phyloP scores from a whole-genome alignment of 176 grass and related monocot species.

The Aegilops speltoides region DNA sequence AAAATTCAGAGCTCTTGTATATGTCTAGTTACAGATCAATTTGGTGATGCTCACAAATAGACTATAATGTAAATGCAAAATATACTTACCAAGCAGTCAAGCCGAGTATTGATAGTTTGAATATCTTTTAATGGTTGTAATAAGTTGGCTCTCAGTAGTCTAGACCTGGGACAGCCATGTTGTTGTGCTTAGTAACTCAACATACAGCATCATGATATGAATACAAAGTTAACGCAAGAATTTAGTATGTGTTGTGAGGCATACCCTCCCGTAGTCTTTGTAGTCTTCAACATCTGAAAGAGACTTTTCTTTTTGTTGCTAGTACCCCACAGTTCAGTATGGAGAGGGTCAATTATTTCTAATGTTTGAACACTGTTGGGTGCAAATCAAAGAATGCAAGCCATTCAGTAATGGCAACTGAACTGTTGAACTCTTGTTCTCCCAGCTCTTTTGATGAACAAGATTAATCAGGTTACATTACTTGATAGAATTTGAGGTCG shows the following conservation, averaged over 20 bases:
- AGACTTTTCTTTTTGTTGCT: conserved; percentile 96
- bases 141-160: conserved; percentile 93
- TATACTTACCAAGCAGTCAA: conserved; percentile 84
- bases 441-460: conserved; percentile 22
- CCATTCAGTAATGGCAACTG: conserved; percentile 15
- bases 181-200: conserved; percentile 21
- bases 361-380: conserved; percentile 76
- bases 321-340: conserved; percentile 80
- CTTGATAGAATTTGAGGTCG: conserved; percentile 8
- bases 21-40: conserved; percentile 9
- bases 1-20: no score
- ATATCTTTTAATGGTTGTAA: conserved; percentile 91
- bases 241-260: neutral
- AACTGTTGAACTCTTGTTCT: neutral
- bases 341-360: conserved; percentile 96
- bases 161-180: conserved; percentile 60
- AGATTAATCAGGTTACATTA: conserved; percentile 9
- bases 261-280: conserved; percentile 96
- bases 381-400: conserved; percentile 25
- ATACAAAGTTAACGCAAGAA: conserved; percentile 10
- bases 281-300: conserved; percentile 95
- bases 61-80: conserved; percentile 18
- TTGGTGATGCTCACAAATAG: conserved; percentile 18
- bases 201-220: neutral
- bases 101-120: conserved; percentile 86